A percentile compares a stretch with the other conserved stretches of the same genome.
phyloP scores from a whole-genome alignment of 2,329 filamentous ascomycete genomes.

The Talaromyces piceae region DNA sequence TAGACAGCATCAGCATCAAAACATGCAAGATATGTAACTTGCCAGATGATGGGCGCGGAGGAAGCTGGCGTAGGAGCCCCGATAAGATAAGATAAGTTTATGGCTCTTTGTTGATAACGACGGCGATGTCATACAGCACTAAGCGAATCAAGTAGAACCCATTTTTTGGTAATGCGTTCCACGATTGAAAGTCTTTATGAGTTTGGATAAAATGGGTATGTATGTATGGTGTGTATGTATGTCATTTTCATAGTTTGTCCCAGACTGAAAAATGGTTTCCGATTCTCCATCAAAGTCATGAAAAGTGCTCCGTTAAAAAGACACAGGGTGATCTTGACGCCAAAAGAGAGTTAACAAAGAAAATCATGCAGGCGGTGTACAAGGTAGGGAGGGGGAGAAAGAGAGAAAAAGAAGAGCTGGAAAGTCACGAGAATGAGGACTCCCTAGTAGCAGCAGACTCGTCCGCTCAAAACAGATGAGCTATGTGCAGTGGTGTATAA shows the following conservation, averaged over 20 bases:
- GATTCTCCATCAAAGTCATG: slow-evolving; percentile 6
- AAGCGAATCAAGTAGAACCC: too few species aligned
- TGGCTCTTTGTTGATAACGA: too few species aligned
- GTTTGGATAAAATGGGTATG: slow-evolving; percentile 6
- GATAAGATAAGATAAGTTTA: slow-evolving; percentile 5
- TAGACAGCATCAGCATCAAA: neutral
- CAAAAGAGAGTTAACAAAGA: slow-evolving; percentile 1
- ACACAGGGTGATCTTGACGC: slow-evolving; percentile 6
- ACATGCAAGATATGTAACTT: neutral
- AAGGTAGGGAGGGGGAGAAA: neutral
- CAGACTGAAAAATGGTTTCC: slow-evolving; percentile 3
- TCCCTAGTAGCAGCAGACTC: neutral
- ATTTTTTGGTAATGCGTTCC: too few species aligned
- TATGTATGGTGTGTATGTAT: slow-evolving; percentile 10
- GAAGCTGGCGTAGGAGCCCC: neutral
- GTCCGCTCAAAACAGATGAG: neutral
- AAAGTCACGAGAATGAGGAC: neutral
- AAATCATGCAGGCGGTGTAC: neutral
- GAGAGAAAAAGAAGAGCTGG: neutral
- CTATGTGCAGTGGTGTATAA: neutral
- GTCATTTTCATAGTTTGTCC: neutral
- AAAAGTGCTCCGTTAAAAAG: slow-evolving; percentile 6
- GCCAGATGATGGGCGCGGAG: neutral
- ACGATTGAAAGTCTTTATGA: neutral
- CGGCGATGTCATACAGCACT: too few species aligned